Evolutionary conservation across 805 yeast genomes (phyloP).

Genomic region (Candida verbasci): DNA sequence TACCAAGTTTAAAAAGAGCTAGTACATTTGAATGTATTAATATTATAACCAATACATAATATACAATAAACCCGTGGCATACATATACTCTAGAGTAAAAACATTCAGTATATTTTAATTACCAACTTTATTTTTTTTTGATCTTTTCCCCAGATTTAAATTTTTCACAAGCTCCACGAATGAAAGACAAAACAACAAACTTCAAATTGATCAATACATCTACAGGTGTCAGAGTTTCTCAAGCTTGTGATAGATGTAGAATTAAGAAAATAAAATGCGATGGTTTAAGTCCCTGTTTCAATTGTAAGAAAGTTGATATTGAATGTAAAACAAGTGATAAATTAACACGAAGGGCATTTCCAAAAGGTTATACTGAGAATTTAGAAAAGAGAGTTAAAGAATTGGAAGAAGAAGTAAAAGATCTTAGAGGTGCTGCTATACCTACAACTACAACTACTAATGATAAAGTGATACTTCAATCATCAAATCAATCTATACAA

Average conservation of each 20-base stretch:
- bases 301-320: constrained; percentile 61
- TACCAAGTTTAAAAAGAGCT: too few species aligned
- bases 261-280: constrained; percentile 75
- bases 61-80: too few species aligned
- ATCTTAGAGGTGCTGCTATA: constrained; percentile 13
- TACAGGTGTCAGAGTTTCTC: constrained; percentile 53
- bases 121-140: background rate
- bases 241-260: constrained; percentile 80
- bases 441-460: constrained; percentile 7
- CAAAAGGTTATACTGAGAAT: constrained; percentile 76
- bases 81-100: too few species aligned
- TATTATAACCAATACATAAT: too few species aligned
- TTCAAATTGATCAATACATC: constrained; percentile 36
- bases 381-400: constrained; percentile 59
- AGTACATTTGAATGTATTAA: too few species aligned
- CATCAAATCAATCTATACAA: constrained; percentile 12
- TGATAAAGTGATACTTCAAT: constrained; percentile 11
- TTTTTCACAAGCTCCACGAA: constrained; percentile 6
- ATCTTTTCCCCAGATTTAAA: constrained; percentile 1
- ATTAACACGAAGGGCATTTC: constrained; percentile 70
- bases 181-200: constrained; percentile 11
- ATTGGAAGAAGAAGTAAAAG: constrained; percentile 53
- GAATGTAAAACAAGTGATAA: constrained; percentile 71
- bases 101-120: too few species aligned
- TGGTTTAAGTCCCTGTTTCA: constrained; percentile 67